Evolutionary conservation across 257 asterid species (phyloP).

Genomic region (Plantago elongata): DNA sequence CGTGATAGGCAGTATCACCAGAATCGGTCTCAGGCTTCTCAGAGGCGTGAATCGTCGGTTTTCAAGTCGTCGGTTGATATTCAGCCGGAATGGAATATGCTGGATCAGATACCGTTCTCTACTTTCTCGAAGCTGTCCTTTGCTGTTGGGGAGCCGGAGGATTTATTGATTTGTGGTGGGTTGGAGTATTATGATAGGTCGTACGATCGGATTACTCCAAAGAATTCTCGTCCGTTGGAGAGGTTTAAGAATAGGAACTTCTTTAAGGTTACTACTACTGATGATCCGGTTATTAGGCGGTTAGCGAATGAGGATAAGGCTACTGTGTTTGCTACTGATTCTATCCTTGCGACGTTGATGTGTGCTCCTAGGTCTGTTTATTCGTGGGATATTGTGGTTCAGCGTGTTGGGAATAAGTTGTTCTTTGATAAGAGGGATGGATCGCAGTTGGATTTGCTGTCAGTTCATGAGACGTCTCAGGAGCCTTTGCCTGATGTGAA

Average conservation of each 20-base stretch:
- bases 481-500: constrained; percentile 92
- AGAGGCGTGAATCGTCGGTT: constrained; percentile 75
- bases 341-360: constrained; percentile 79
- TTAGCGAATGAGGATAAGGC: constrained; percentile 97
- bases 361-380: constrained; percentile 92
- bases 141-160: constrained; percentile 84
- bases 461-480: constrained; percentile 94
- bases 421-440: constrained; percentile 95
- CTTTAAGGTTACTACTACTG: constrained; percentile 90
- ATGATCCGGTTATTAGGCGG: constrained; percentile 91
- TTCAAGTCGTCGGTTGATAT: constrained; percentile 91
- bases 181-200: constrained; percentile 87
- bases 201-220: constrained; percentile 78
- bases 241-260: constrained; percentile 87
- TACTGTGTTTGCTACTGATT: constrained; percentile 83
- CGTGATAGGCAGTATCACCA: constrained; percentile 61
- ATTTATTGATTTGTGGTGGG: constrained; percentile 72
- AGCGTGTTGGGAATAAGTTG: constrained; percentile 88
- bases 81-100: constrained; percentile 99
- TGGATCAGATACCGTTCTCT: constrained; percentile 95
- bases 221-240: constrained; percentile 64
- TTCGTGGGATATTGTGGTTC: constrained; percentile 94
- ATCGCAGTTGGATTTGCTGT: constrained; percentile 77
- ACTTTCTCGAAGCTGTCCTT: constrained; percentile 80
- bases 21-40: constrained; percentile 64